A percentile compares a stretch with the other conserved stretches of the same genome.
Conservation (phyloP, 192 early-diverging fungal genomes). For the Backusella circina region DNA sequence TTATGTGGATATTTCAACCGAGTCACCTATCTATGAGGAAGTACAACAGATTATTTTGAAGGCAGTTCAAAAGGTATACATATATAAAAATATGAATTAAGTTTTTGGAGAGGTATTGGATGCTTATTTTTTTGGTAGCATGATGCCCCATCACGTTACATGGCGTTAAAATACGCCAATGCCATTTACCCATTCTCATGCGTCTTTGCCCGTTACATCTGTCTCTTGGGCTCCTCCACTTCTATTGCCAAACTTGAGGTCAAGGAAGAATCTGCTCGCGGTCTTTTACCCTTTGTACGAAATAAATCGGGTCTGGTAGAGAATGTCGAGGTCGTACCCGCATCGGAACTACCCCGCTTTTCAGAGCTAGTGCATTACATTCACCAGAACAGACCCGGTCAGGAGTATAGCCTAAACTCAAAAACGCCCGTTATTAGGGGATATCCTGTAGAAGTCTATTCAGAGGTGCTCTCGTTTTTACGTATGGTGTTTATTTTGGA, state of each 20-base stretch:
- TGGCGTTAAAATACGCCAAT: slow-evolving; percentile 61
- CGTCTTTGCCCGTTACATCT: slow-evolving; percentile 57
- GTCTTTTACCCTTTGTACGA: slow-evolving; percentile 34
- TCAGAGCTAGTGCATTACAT: slow-evolving; percentile 29
- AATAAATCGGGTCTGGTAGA: slow-evolving; percentile 1
- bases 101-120: too few relatives aligned
- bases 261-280: slow-evolving; percentile 49
- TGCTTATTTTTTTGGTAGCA: slow-evolving; percentile 6
- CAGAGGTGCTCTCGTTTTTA: slow-evolving; percentile 59
- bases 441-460: slow-evolving; percentile 61
- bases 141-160: slow-evolving; percentile 52
- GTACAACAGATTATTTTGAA: slow-evolving; percentile 52
- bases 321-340: slow-evolving; percentile 10
- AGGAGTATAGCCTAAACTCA: slow-evolving; percentile 28
- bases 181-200: slow-evolving; percentile 55
- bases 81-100: too few relatives aligned
- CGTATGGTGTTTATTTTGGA: slow-evolving; percentile 62
- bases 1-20: slow-evolving; percentile 27
- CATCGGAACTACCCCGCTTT: slow-evolving; percentile 27
- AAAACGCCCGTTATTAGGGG: slow-evolving; percentile 32
- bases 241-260: slow-evolving; percentile 50
- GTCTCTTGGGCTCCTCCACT: slow-evolving; percentile 47
- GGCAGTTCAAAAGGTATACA: slow-evolving; percentile 48
- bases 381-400: slow-evolving; percentile 12
- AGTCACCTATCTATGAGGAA: slow-evolving; percentile 11